A percentile compares a stretch with the other conserved stretches of the same genome.
Conservation (phyloP, 129 eudicot species). For the Cynara cardunculus region DNA sequence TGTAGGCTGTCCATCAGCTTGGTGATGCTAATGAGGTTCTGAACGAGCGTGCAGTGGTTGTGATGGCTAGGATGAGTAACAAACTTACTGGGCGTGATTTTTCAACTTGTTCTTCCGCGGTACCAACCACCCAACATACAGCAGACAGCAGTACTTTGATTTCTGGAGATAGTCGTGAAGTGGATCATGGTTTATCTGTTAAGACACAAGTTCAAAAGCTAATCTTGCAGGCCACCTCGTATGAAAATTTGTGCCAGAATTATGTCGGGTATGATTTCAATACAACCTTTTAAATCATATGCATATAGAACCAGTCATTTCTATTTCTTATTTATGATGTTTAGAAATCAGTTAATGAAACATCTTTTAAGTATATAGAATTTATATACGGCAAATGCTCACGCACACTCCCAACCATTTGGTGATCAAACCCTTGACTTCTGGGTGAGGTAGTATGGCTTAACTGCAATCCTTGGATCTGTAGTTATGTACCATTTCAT, state of each 20-base stretch:
- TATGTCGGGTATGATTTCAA: slow-evolving; percentile 79
- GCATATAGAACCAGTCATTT: not conserved
- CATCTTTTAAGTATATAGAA: too few relatives aligned
- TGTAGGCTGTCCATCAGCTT: slow-evolving; percentile 91
- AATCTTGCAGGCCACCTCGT: slow-evolving; percentile 87
- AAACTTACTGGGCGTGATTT: slow-evolving; percentile 98
- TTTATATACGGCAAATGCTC: too few relatives aligned
- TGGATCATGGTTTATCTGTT: slow-evolving; percentile 91
- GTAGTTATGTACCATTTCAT: too few relatives aligned
- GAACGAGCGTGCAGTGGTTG: slow-evolving; percentile 93
- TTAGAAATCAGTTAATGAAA: not conserved
- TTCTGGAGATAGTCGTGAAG: slow-evolving; percentile 77
- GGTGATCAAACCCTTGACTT: not conserved
- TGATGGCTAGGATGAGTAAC: slow-evolving; percentile 95
- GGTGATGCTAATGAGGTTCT: slow-evolving; percentile 98
- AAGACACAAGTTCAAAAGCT: slow-evolving; percentile 89
- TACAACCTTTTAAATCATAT: not conserved
- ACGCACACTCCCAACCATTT: not conserved
- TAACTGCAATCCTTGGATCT: too few relatives aligned
- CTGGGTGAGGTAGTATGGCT: not conserved
- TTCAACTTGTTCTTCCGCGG: slow-evolving; percentile 43
- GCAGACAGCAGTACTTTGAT: slow-evolving; percentile 48
- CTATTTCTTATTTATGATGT: not conserved
- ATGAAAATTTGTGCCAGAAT: slow-evolving; percentile 92
- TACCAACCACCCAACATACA: slow-evolving; percentile 54